Evolutionary conservation across 305 asterid genomes (phyloP).

Genomic region (Fraxinus dipetala): DNA sequence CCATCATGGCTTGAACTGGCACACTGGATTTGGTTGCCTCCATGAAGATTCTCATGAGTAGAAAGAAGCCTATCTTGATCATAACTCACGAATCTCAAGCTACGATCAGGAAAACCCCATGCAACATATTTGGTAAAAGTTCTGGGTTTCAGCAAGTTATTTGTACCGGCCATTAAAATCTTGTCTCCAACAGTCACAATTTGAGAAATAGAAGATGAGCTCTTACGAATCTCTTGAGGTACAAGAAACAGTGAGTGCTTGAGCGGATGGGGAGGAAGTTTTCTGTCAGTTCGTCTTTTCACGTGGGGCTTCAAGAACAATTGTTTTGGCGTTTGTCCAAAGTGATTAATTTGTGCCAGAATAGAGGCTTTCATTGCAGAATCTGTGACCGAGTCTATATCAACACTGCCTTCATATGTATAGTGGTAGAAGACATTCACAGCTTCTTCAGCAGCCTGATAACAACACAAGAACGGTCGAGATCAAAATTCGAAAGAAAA

Average conservation of each 20-base stretch:
- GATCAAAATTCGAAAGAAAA: neutral
- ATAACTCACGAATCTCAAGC: slow-evolving; percentile 77
- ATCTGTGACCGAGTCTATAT: slow-evolving; percentile 89
- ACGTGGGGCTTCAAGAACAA: slow-evolving; percentile 85
- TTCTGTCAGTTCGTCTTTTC: slow-evolving; percentile 77
- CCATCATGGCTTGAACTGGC: slow-evolving; percentile 90
- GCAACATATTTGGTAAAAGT: slow-evolving; percentile 71
- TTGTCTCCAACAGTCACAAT: slow-evolving; percentile 72
- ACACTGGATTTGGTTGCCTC: slow-evolving; percentile 92
- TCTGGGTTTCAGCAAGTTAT: slow-evolving; percentile 76
- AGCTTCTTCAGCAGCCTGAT: slow-evolving; percentile 97
- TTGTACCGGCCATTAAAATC: slow-evolving; percentile 72
- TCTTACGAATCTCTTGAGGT: slow-evolving; percentile 79
- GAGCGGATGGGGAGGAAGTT: slow-evolving; percentile 72
- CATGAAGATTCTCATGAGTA: slow-evolving; percentile 97
- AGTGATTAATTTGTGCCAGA: slow-evolving; percentile 96
- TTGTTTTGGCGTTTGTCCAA: slow-evolving; percentile 98
- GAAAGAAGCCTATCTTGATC: slow-evolving; percentile 93
- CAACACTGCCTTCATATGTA: slow-evolving; percentile 97
- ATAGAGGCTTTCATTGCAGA: slow-evolving; percentile 98
- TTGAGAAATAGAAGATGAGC: slow-evolving; percentile 73
- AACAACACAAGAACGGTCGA: slow-evolving; percentile 18
- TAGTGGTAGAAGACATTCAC: slow-evolving; percentile 98
- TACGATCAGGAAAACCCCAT: slow-evolving; percentile 97
- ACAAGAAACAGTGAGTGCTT: slow-evolving; percentile 62